These are phyloP conservation scores for Omphalea diandra DNA, from an alignment of 441 rosid species.

Conservation along the genomic window DNA sequence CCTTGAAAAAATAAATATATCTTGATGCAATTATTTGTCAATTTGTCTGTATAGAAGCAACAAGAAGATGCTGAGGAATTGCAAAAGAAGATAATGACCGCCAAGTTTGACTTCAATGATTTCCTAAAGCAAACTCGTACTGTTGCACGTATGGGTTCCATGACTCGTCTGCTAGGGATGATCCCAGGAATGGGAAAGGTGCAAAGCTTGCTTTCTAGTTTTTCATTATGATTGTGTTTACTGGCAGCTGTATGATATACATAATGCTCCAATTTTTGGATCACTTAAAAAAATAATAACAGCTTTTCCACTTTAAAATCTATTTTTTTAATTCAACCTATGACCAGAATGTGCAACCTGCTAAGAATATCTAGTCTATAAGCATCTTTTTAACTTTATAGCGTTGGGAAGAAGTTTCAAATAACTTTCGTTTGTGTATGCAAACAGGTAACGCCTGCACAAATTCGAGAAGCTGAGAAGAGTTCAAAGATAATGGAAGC, in stretches of 20 bases:
- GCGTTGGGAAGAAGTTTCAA: constrained; percentile 8
- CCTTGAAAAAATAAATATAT: constrained; percentile 5
- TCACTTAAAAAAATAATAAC: background rate
- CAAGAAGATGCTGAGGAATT: constrained; percentile 98
- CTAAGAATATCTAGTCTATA: background rate
- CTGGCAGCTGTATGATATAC: background rate
- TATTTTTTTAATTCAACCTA: constrained; percentile 3
- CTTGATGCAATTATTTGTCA: constrained; percentile 12
- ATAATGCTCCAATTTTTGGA: background rate
- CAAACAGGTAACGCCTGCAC: constrained; percentile 82
- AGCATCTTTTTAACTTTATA: background rate
- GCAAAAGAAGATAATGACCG: constrained; percentile 98
- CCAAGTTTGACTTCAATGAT: constrained; percentile 97
- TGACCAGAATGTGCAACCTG: background rate
- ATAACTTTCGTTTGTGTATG: constrained; percentile 12
- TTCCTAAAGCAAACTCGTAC: constrained; percentile 94
- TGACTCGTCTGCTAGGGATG: constrained; percentile 95
- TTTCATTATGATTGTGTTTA: background rate
- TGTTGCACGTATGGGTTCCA: constrained; percentile 97
- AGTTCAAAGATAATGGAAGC: constrained; percentile 79
- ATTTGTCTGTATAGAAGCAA: constrained; percentile 58
- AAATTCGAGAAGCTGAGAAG: constrained; percentile 95
- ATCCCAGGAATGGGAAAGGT: constrained; percentile 98
- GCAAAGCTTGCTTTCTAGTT: constrained; percentile 24
- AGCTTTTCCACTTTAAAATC: background rate